These are phyloP conservation scores for Entonaema liquescens DNA, from an alignment of 495 filamentous ascomycete genomes.

Conservation along the genomic window DNA sequence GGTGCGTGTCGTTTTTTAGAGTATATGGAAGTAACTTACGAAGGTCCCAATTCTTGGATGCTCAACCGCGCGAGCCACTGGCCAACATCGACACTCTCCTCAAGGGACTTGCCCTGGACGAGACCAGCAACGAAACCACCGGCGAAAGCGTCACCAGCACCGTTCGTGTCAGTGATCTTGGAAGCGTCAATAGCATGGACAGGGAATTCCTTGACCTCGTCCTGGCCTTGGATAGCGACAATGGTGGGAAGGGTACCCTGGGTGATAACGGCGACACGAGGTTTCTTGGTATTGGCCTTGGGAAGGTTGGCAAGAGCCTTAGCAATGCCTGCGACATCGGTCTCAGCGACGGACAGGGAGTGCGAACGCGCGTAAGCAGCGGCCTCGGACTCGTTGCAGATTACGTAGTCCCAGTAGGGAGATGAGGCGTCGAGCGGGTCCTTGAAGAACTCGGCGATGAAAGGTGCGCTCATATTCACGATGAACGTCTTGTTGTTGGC, in stretches of 20 bases:
- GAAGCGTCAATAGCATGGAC: slow-evolving; percentile 77
- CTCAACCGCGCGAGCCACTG: slow-evolving; percentile 93
- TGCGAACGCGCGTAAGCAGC: slow-evolving; percentile 84
- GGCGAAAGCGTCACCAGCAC: slow-evolving; percentile 96
- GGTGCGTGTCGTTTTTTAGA: not conserved
- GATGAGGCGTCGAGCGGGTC: slow-evolving; percentile 84
- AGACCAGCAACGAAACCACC: slow-evolving; percentile 92
- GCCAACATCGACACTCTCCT: slow-evolving; percentile 81
- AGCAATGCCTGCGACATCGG: slow-evolving; percentile 86
- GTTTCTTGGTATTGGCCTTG: slow-evolving; percentile 85
- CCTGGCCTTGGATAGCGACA: slow-evolving; percentile 75
- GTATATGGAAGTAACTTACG: slow-evolving; percentile 70
- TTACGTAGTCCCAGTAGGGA: slow-evolving; percentile 93
- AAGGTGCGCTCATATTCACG: slow-evolving; percentile 90
- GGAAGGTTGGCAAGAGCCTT: slow-evolving; percentile 84
- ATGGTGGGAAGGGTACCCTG: slow-evolving; percentile 92
- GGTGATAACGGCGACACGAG: slow-evolving; percentile 87
- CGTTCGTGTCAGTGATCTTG: slow-evolving; percentile 93
- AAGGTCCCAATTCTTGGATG: slow-evolving; percentile 93
- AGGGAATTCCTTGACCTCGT: slow-evolving; percentile 75
- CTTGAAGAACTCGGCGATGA: slow-evolving; percentile 98
- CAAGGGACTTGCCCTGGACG: slow-evolving; percentile 80
- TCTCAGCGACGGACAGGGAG: slow-evolving; percentile 66
- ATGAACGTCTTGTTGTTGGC: slow-evolving; percentile 89
- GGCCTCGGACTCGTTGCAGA: slow-evolving; percentile 97